Evolutionary conservation across 2,329 filamentous ascomycete genomes (phyloP), one percentile per base, ranked within the genome.

Genomic region (Colletotrichum paranaense): DNA sequence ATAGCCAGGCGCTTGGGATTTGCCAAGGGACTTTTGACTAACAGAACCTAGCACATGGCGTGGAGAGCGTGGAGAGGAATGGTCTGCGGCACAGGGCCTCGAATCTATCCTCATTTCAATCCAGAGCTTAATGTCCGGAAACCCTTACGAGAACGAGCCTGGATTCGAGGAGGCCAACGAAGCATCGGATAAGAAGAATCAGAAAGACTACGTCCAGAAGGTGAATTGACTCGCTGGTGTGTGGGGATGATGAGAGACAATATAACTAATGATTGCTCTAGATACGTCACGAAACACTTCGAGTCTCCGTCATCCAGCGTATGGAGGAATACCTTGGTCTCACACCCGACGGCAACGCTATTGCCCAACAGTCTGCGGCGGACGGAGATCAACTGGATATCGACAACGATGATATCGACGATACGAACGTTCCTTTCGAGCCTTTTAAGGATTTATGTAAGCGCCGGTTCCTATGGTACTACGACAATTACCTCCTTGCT

Each of bases 91-190:
- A 1, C 97, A 98, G 81, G 96, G 97, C 7, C 87, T 99, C 1
- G 97, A 98, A 81, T 98, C 96, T 1, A 94, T 98, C 62, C 84
- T 99, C 60, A 90, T 98, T 66, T 98, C 96, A 5, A 98, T 99
- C 70, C 97, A 99, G 83, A 98, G 95, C 81, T 87, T 99, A 57
- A 95, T 99, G 93, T 98, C 95, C 1, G 85, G 91, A 32, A 98
- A 98, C 78, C 97, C 96, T 0, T 98, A 98, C 82, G 94, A 97
- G 80, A 98, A 98, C 78, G 97, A 99, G 81, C 97, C 97, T 1
- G 97, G 97, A 6, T 98, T 94, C 77, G 96, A 98, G 81, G 89
- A 93, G 73, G 90, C 92, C 14, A 92, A 92, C 58, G 88, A 89
- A 9, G 84, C 88, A 1, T 84, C 87, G 4, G 95, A 97, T 81